These are phyloP conservation scores for Pseudozyma sp. DNA, from an alignment of 1,284 basidiomycete genomes.

Conservation along the genomic window DNA sequence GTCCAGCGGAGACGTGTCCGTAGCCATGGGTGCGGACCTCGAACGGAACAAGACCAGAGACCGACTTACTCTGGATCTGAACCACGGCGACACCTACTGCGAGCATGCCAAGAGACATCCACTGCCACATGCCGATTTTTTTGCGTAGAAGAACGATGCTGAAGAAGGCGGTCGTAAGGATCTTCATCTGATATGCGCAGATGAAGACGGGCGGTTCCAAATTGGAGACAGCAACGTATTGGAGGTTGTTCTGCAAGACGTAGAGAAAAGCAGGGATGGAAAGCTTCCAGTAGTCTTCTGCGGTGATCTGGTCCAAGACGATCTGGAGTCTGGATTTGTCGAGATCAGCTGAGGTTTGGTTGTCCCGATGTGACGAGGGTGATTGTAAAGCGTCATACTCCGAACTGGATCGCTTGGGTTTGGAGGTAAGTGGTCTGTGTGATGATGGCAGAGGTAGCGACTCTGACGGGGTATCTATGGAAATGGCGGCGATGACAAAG, in stretches of 20 bases:
- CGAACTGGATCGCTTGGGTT: conserved; percentile 13
- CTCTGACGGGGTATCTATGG: conserved; percentile 16
- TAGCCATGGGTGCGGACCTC: conserved; percentile 48
- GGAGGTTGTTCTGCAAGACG: conserved; percentile 87
- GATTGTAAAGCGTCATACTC: conserved; percentile 22
- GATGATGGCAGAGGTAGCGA: conserved; percentile 36
- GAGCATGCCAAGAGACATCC: conserved; percentile 84
- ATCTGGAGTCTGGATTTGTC: conserved; percentile 20
- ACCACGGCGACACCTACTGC: conserved; percentile 92
- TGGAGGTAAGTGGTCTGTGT: conserved; percentile 10
- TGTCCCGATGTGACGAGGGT: conserved; percentile 3
- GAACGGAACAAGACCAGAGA: conserved; percentile 48
- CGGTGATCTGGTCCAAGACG: conserved; percentile 70
- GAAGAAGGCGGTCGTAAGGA: conserved; percentile 94
- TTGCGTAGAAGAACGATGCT: conserved; percentile 89
- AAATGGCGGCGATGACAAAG: conserved; percentile 75
- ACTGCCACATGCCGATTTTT: conserved; percentile 80
- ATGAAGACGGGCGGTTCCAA: conserved; percentile 94
- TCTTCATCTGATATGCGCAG: conserved; percentile 75
- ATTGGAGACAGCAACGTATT: conserved; percentile 92
- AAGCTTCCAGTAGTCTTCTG: conserved; percentile 91
- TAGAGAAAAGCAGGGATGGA: conserved; percentile 96
- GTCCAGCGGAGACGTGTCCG: conserved; percentile 41
- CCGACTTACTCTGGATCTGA: conserved; percentile 74
- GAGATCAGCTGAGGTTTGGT: background rate